A percentile compares a stretch with the other conserved stretches of the same genome.
Conservation (phyloP, 805 yeast genomes). For the Candida dendrica region DNA sequence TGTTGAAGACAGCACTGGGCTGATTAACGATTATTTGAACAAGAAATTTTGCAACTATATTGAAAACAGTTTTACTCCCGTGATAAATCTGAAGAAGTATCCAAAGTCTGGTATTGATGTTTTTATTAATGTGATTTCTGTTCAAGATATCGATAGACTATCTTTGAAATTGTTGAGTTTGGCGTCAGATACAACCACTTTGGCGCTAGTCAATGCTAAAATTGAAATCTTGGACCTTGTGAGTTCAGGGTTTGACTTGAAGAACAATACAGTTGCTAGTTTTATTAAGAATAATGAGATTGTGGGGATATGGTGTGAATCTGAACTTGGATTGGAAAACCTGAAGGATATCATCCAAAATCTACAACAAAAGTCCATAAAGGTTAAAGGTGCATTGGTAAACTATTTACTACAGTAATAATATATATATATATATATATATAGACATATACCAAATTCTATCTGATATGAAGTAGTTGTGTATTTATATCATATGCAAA, state of each 20-base stretch:
- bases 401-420: background rate
- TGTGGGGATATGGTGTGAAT: slow-evolving; percentile 52
- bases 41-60: slow-evolving; percentile 37
- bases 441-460: no score
- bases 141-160: slow-evolving; percentile 23
- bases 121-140: slow-evolving; percentile 57
- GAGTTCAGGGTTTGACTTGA: slow-evolving; percentile 47
- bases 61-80: slow-evolving; percentile 29
- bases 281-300: slow-evolving; percentile 52
- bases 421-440: background rate
- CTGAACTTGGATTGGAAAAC: slow-evolving; percentile 22
- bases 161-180: slow-evolving; percentile 26
- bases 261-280: slow-evolving; percentile 37
- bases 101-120: slow-evolving; percentile 88
- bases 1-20: slow-evolving; percentile 27
- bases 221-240: slow-evolving; percentile 76
- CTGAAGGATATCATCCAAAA: slow-evolving; percentile 30
- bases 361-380: slow-evolving; percentile 11
- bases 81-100: slow-evolving; percentile 52
- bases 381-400: slow-evolving; percentile 2
- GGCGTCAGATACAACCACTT: slow-evolving; percentile 40
- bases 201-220: slow-evolving; percentile 81
- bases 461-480: background rate
- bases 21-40: slow-evolving; percentile 26
- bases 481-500: no score